Base-by-base conservation (phyloP, 176 grass and related monocot species). In the Cenchrus americanus region DNA sequence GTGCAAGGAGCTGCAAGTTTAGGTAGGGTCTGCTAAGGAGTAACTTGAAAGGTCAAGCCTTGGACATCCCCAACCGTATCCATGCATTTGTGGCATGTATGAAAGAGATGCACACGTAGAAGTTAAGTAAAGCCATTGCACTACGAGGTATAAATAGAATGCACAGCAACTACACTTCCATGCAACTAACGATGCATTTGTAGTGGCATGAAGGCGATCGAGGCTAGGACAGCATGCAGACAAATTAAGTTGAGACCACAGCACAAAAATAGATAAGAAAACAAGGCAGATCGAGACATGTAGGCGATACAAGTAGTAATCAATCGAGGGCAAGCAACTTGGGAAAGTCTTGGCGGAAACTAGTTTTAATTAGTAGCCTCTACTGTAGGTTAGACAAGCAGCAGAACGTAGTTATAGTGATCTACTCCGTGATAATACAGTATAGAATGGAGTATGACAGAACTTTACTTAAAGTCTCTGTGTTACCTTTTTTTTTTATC, bases 1-100 rank as follows among this genome's bases (percentile, higher is more conserved):
- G 74, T 62, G 88, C 79, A 61, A 50, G 23, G 9, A 69, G 75
- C 61, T 90, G 80, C 84, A 90, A 62, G 74, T 86, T 86, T 90
- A 83, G 88, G 88, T 90, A 69, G 73, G 7, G 32, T 22, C 70
- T 79, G 51, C 61, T 65, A 23, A 68, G 59, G 72, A 73, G 27
- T 34, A 74, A 43, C 13, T 86, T 61, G 79, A 86, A 90, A 86
- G 84, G 75, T 23, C 41, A 90, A n/a, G 26, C 50, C 41, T 43
- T 49, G 59, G 73, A 60, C 66, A 61, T 49, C 73, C 78, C 83
- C 83, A 86, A 78, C 73, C 73, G 47, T 77, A 82, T 77, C 78
- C 71, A 82, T 58, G 78, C 76, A 81, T 62, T 46, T 78, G 58
- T 51, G 21, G n/a, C 15, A 77, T 65, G 61, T 32, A 68, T 79